Evolutionary conservation across 352 stramenopile species (phyloP), one percentile per base, ranked within the genome.

Genomic region (Globisporangium cederbergense): DNA sequence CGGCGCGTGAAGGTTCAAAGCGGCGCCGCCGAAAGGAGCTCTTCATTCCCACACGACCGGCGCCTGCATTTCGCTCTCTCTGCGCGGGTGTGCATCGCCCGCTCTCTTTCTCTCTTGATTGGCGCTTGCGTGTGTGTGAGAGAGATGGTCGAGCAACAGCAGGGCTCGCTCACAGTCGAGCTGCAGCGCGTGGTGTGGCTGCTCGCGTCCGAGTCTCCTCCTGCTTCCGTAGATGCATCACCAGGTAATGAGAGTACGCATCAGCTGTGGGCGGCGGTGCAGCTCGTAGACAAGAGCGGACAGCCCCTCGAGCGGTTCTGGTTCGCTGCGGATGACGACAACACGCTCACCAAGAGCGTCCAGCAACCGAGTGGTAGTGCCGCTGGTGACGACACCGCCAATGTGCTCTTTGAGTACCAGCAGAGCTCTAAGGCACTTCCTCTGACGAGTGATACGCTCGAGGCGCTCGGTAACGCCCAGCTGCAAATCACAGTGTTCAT

Each of bases 311-410:
- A 84, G 38, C 51, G 65, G 45, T 65, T 88, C 14, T 90, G 81
- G 81, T 90, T 90, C 63, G 18, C 63, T 3, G 47, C 25, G 0
- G 76, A 87, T 16, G 72, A 86, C 45, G 81, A 81, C 52, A 89
- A 89, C 50, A 71, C 71, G 61, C 67, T 75, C 43, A 84, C 76
- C 10, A 68, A 65, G 46, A 81, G 64, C 60, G 54, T 90, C 13
- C 50, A 68, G 36, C 47, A 74, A n/a, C 57, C 63, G 9, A 9
- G 30, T 9, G 16, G 22, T 20, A 58, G 25, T 32, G 46, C 52
- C 22, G 20, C 25, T 40, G 47, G 5, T 42, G 56, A 49, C 1
- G 13, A 38, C 3, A 36, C 36, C 36, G 4, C 49, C 28, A 5
- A 28, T 0, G 56, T 54, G 57, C 42, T 49, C 25, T 54, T 86